Base-by-base conservation (phyloP, 805 yeast species). In the Tetrapisispora arboricola region DNA sequence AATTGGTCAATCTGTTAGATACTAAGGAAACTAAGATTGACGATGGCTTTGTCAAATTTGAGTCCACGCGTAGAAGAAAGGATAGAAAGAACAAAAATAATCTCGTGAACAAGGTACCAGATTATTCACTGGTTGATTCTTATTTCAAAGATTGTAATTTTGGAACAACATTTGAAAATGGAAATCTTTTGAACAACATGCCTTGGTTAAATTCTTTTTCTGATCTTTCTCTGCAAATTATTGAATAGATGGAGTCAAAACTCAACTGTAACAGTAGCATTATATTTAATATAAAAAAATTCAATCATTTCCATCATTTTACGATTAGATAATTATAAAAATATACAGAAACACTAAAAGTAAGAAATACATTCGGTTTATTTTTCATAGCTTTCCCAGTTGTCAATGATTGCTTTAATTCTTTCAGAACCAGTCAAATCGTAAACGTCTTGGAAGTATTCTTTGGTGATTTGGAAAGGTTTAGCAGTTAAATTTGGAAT, bases 401-500 rank as follows among this genome's bases (percentile, higher is more conserved):
- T 86, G 49, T 92, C 96, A 50, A 92, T 68, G 54, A 92, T 84
- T 38, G 75, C 71, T 72, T 86, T 86, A 62, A 94, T 84, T 75
- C 84, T 86, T 41, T 85, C 94, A 38, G 95, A 84, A 32, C 83
- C 80, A 38, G 99, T 92, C 64, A 92, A 75, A 44, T 80, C 76
- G 63, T 90, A 92, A 40, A 92, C 99, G 55, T 85, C 94, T 72
- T 94, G 83, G 72, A 92, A 92, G 72, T 92, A 92, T 65, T 88
- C 97, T 72, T 86, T 92, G 32, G 97, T 82, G 54, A 92, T 81
- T 68, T 83, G 79, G 64, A 92, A 92, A 54, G 99, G 98, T 70
- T 78, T 85, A 49, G 98, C 98, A 50, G 98, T 94, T 73, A 92
- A 77, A 73, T 92, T 92, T 51, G 99, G 99, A 73, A 92, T 88